Conservation (phyloP, 257 asterid genomes). For the Solanum pennellii region DNA sequence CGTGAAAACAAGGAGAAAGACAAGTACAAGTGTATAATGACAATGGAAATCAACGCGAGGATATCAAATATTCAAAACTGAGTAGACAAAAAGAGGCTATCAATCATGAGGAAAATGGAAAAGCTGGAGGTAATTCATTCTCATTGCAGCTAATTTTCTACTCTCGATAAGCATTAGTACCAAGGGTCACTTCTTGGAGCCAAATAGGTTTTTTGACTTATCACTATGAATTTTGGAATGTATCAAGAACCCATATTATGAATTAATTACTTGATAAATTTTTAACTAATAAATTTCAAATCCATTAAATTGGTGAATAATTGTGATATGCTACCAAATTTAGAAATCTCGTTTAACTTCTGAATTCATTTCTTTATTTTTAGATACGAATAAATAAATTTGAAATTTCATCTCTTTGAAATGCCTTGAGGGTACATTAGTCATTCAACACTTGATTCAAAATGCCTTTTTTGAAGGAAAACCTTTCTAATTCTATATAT, state of each 20-base stretch:
- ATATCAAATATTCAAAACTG: no score
- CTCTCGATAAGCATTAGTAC: no score
- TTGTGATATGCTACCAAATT: background rate
- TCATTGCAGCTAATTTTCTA: no score
- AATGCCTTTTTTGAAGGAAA: background rate
- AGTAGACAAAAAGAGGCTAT: no score
- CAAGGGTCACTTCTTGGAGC: no score
- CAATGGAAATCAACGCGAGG: no score
- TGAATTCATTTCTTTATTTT: background rate
- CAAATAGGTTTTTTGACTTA: background rate
- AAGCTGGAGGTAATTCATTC: no score
- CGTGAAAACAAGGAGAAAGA: no score
- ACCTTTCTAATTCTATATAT: background rate
- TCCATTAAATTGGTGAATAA: background rate
- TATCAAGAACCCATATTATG: background rate
- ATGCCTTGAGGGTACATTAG: background rate
- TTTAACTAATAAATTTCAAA: background rate
- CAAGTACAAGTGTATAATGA: no score
- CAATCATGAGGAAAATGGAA: no score
- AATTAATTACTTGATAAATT: no score
- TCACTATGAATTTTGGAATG: background rate
- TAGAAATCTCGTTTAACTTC: background rate
- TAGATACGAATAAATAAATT: background rate
- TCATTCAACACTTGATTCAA: background rate
- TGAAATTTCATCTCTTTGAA: background rate